Evolutionary conservation across 129 eudicot genomes (phyloP).

Genomic region (Saussurea involucrata): DNA sequence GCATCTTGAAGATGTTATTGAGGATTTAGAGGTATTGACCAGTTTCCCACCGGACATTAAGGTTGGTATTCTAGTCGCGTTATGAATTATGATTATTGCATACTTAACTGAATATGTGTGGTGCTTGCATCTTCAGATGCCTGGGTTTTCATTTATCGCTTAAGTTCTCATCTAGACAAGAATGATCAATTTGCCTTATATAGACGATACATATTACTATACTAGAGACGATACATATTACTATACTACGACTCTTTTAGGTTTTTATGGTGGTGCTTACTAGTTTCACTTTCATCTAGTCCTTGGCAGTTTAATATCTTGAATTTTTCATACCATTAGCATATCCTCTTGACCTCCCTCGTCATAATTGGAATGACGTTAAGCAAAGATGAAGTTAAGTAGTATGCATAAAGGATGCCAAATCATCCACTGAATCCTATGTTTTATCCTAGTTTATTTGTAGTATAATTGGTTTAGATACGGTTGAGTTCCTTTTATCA

Average conservation of each 20-base stretch:
- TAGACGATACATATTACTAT: neutral
- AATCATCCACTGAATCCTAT: too few relatives aligned
- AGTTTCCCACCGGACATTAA: slow-evolving; percentile 68
- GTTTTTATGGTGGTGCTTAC: neutral
- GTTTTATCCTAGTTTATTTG: too few relatives aligned
- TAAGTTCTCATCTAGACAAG: neutral
- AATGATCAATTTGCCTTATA: neutral
- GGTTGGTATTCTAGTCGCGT: slow-evolving; percentile 28
- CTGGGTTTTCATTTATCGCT: neutral
- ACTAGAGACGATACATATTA: too few relatives aligned
- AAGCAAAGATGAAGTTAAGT: neutral
- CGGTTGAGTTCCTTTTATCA: neutral
- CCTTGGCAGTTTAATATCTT: neutral
- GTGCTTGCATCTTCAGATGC: neutral
- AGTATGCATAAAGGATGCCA: too few relatives aligned
- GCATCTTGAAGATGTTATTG: slow-evolving; percentile 80
- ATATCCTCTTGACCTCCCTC: neutral
- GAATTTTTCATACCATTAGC: neutral
- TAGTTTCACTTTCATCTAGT: neutral
- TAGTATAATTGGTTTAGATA: neutral
- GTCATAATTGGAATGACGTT: neutral
- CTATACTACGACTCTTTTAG: neutral
- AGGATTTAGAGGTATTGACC: slow-evolving; percentile 55
- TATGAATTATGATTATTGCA: neutral
- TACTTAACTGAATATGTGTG: neutral